phyloP scores from a whole-genome alignment of 2,329 filamentous ascomycete genomes.

The Hypoxylon sp. region DNA sequence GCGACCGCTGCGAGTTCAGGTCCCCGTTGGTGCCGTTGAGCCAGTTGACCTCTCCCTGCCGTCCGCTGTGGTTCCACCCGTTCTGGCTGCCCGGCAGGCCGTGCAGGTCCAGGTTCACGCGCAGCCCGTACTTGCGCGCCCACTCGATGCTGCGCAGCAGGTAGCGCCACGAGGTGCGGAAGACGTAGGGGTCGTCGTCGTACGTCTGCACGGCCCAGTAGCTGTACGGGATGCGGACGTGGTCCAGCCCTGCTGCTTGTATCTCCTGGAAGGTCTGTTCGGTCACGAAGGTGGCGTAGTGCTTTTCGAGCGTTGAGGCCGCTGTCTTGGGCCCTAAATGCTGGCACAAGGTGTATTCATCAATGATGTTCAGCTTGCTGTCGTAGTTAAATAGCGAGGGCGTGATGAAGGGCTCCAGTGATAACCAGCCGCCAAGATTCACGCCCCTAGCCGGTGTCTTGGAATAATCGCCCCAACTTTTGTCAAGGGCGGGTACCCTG shows the following conservation, averaged over 20 bases:
- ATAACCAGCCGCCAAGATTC: conserved; percentile 93
- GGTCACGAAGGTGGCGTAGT: conserved; percentile 89
- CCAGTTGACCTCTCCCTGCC: conserved; percentile 83
- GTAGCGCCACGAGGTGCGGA: conserved; percentile 90
- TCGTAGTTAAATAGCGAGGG: conserved; percentile 85
- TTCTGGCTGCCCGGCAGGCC: conserved; percentile 94
- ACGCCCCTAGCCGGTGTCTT: conserved; percentile 85
- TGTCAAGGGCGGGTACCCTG: conserved; percentile 78
- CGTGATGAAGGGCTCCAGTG: conserved; percentile 93
- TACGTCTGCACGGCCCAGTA: conserved; percentile 95
- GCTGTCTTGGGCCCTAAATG: conserved; percentile 73
- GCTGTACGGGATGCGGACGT: conserved; percentile 93
- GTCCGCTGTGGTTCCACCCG: conserved; percentile 96
- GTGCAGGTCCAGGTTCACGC: conserved; percentile 93
- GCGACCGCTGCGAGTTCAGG: conserved; percentile 78
- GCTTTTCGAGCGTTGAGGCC: conserved; percentile 77
- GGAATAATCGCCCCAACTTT: conserved; percentile 79
- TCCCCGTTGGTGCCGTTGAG: conserved; percentile 87
- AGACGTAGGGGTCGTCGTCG: conserved; percentile 85
- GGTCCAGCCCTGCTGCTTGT: conserved; percentile 85
- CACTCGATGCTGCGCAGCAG: conserved; percentile 92
- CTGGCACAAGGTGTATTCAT: conserved; percentile 83
- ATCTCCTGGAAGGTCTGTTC: conserved; percentile 87
- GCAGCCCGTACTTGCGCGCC: conserved; percentile 88
- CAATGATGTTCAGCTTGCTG: conserved; percentile 71